Evolutionary conservation across 495 filamentous ascomycete species (phyloP), one percentile per base, ranked within the genome.

Genomic region (Parathielavia appendiculata): DNA sequence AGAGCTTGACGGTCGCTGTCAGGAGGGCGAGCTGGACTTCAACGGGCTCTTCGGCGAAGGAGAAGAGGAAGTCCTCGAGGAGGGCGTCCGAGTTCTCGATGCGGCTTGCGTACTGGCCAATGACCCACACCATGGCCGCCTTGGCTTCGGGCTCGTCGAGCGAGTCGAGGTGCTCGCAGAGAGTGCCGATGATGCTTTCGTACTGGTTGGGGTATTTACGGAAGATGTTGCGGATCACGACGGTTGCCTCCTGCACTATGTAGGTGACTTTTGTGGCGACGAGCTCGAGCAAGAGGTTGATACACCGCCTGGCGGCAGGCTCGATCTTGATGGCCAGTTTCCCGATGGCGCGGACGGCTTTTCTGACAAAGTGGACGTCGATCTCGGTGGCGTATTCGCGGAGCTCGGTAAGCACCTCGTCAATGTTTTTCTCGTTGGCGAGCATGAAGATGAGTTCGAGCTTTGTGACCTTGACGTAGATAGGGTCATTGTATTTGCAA

Each of bases 401-500:
- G 26, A 99, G 75, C 69, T 99, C 93, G 35, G 95, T 93, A 49
- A 99, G 71, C 2, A 99, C 95, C 64, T 97, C 89, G 35, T 89
- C 86, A 60, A 99, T 97, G 71, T 99, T 99, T 61, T 89, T 88
- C 70, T 97, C 91, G 22, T 85, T 95, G 13, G 93, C 95, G 51
- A 99, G 81, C 93, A 97, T 99, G 76, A 97, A 97, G 66, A 99
- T 97, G 57, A 99, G 79, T 71, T 99, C 93, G 51, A 99, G 81
- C 72, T 99, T 99, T 13, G 95, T 97, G 62, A 99, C 93, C 73
- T 99, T 99, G 75, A 99, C 93, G 66, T 99, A 99, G 56, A 97
- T 97, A 0, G 95, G 93, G 66, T 99, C 93, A 64, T 99, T 99
- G 76, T 99, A 99, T 80, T 99, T 99, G 82, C 93, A 99, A 74